Base-by-base conservation (phyloP, 257 asterid genomes). In the Rehmannia glutinosa region DNA sequence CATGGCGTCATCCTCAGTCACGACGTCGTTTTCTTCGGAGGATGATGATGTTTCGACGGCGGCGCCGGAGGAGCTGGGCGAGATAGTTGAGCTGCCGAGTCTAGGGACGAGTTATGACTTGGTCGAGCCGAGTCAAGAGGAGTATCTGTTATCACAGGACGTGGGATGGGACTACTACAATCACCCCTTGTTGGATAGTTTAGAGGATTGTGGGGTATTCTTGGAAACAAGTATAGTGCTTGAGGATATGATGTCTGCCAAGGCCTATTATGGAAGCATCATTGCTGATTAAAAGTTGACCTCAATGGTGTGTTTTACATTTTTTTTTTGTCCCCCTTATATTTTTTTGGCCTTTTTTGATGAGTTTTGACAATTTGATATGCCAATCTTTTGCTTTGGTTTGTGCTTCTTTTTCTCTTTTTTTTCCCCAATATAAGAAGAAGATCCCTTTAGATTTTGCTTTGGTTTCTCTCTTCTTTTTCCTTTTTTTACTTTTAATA, bases 41-140 rank as follows among this genome's bases (percentile, higher is more conserved):
- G 64, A 42, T 4, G 74, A n/a, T n/a, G n/a, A n/a, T n/a, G n/a
- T 52, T 0, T 36, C 72, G 10, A 42, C 46, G n/a, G 30, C 32
- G 4, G 38, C 58, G n/a, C 69, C 30, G 77, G 90, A 81, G 69
- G 87, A 82, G 79, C 81, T 85, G 70, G 57, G 84, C 15, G 82
- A 85, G 84, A 85, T 85, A 49, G 91, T 85, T 55, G 78, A 78
- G 81, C 50, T 85, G 70, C 91, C 91, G 73, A 82, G 75, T 7
- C 66, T 85, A 0, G 87, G 72, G 0, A 6, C 84, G 81, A 64
- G 77, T 69, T 75, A 74, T 62, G 82, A 77, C 43, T 74, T 71
- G 73, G 71, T 64, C 1, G 82, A 65, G 45, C 70, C 66, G 33
- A n/a, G n/a, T n/a, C n/a, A n/a, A n/a, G 70, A 66, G 32, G 81